These are phyloP conservation scores for Tylopilus vinaceipallidus DNA, from an alignment of 768 basidiomycete genomes.

Conservation along the genomic window DNA sequence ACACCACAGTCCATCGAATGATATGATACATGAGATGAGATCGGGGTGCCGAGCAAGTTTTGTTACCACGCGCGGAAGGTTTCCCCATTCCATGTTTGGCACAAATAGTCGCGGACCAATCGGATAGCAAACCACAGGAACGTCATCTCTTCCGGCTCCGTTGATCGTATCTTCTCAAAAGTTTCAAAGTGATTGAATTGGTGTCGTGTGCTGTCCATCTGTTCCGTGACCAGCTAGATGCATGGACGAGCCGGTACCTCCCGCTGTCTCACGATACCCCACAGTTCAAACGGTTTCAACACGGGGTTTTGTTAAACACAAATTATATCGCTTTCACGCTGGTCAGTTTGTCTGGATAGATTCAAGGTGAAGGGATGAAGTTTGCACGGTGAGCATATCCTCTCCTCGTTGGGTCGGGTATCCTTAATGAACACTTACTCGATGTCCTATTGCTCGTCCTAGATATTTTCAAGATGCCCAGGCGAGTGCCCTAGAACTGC, in stretches of 20 bases:
- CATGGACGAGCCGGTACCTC: slow-evolving; percentile 8
- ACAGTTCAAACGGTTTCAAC: neutral
- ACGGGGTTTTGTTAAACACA: neutral
- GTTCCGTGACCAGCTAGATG: slow-evolving; percentile 4
- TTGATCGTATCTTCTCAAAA: slow-evolving; percentile 4
- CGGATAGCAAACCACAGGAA: neutral
- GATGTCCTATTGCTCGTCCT: neutral
- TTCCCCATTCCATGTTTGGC: neutral
- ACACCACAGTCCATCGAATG: neutral
- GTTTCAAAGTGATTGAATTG: slow-evolving; percentile 14
- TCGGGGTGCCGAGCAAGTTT: neutral
- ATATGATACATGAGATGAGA: neutral
- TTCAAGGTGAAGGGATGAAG: slow-evolving; percentile 41
- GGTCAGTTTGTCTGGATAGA: neutral
- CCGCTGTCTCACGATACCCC: slow-evolving; percentile 3
- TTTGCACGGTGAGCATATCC: slow-evolving; percentile 48
- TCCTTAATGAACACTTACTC: neutral
- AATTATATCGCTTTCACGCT: neutral
- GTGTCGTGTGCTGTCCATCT: neutral
- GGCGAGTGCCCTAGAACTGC: slow-evolving; percentile 33
- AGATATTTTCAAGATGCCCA: slow-evolving; percentile 74
- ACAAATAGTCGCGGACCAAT: neutral
- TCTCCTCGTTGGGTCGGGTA: neutral
- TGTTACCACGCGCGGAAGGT: slow-evolving; percentile 2
- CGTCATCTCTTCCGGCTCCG: neutral